A percentile compares a stretch with the other conserved stretches of the same genome.
phyloP scores from a whole-genome alignment of 1,284 basidiomycete species.

The Clitocybe nebularis region DNA sequence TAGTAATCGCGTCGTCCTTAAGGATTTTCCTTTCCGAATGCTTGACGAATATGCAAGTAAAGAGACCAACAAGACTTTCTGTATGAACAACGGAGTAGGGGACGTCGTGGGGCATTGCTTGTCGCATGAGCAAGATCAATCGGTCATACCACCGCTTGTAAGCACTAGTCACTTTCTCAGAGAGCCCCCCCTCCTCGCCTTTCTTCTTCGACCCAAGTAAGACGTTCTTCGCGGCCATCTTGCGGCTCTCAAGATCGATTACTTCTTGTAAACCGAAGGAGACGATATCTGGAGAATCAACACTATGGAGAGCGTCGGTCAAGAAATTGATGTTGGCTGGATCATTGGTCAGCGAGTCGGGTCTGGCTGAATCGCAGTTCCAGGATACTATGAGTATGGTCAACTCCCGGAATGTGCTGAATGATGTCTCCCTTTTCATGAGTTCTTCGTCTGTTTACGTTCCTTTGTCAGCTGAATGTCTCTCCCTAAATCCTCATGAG shows the following conservation, averaged over 20 bases:
- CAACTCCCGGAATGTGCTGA: constrained; percentile 77
- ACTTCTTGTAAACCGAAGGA: constrained; percentile 95
- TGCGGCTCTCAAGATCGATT: constrained; percentile 89
- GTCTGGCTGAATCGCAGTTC: constrained; percentile 91
- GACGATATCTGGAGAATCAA: constrained; percentile 82
- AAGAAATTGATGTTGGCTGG: constrained; percentile 72
- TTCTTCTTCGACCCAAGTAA: constrained; percentile 75
- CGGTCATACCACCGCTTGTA: constrained; percentile 89
- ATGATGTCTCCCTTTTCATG: constrained; percentile 69
- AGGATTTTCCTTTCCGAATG: constrained; percentile 53
- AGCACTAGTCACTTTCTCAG: constrained; percentile 77
- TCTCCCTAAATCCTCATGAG: too few relatives aligned
- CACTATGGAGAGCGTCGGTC: constrained; percentile 63
- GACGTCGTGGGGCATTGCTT: constrained; percentile 62
- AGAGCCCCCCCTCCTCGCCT: constrained; percentile 57
- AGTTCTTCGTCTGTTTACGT: constrained; percentile 63
- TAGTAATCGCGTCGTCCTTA: constrained; percentile 71
- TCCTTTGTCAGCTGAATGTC: not conserved
- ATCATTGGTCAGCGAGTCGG: constrained; percentile 63
- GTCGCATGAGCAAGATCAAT: constrained; percentile 67
- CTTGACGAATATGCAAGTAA: constrained; percentile 86
- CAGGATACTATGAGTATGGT: constrained; percentile 85
- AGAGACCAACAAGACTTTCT: constrained; percentile 89
- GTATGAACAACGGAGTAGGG: constrained; percentile 81
- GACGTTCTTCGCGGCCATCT: constrained; percentile 87